Evolutionary conservation across 129 eudicot genomes (phyloP), one percentile per base, ranked within the genome.

Genomic region (Tagetes patula): DNA sequence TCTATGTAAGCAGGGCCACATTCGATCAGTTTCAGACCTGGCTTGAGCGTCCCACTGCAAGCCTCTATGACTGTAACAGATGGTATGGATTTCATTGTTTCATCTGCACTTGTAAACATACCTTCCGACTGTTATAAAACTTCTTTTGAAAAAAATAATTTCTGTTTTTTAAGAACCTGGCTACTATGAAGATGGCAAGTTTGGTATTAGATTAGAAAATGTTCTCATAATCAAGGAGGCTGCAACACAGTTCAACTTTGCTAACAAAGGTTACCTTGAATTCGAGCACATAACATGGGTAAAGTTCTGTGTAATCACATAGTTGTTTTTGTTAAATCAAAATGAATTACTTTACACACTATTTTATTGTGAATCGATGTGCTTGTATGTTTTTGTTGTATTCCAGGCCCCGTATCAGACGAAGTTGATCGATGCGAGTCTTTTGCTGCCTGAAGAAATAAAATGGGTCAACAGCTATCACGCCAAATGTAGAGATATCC

Each of bases 201-300:
- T 94, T 12, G 99, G 99, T 52, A 81, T 94, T 73, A 86, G 99
- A 81, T 75, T 90, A 82, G 99, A 95, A 77, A 95, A 95, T 81
- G 99, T 95, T 81, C 96, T 95, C 65, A 82, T 95, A 30, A 74
- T 95, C 34, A 95, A 90, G 72, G 94, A 95, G 47, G 89, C 96
- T 39, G 82, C 86, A 55, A 95, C 99, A 60, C 77, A 88, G 73
- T 95, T 82, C 67, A 90, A 95, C 73, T 95, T 86, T 77, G 97
- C 91, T 38, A 86, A 84, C 83, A 88, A 83, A 85, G 97, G 97
- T 74, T 95, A 90, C 81, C 56, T 95, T 14, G 77, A 79, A 38
- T 90, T 95, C 65, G 99, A 95, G 84, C 97, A 95, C 82, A 88
- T 95, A 72, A 95, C 97, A 71, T 90, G 97, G 99, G 99, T 95